A percentile compares a stretch with the other conserved stretches of the same genome.
phyloP scores from a whole-genome alignment of 2,329 filamentous ascomycete species.

The Alternaria atra region DNA sequence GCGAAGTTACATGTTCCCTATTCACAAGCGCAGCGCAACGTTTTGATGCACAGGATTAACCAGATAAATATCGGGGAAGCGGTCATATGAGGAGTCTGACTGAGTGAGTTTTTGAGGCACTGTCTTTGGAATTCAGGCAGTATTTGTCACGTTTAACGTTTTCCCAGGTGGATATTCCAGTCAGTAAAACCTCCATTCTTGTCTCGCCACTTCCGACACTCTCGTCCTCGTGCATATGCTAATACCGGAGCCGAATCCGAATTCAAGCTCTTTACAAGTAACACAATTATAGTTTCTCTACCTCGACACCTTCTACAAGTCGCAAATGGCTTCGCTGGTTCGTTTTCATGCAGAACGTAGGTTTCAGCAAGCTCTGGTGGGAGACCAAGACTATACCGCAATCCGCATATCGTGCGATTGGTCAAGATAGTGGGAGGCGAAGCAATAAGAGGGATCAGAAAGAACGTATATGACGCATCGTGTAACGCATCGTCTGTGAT shows the following conservation, averaged over 20 bases:
- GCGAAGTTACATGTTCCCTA: not conserved
- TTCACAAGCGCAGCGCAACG: not conserved
- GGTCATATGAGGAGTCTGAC: not conserved
- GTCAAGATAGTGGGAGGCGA: not conserved
- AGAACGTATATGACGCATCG: not conserved
- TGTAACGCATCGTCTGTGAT: not conserved
- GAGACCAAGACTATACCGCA: not conserved
- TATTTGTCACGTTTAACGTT: not conserved
- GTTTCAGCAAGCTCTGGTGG: not conserved
- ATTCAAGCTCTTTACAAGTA: not conserved
- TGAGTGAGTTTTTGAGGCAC: not conserved
- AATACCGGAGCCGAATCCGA: not conserved
- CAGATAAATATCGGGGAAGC: not conserved
- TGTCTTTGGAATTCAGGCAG: not conserved
- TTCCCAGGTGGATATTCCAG: not conserved
- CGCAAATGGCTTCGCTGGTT: not conserved
- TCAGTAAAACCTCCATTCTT: not conserved
- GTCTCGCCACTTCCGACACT: not conserved
- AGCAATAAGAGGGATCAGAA: not conserved
- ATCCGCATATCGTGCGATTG: not conserved
- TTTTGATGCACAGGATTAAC: not conserved
- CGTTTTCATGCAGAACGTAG: not conserved
- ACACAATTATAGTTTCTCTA: not conserved
- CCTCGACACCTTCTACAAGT: not conserved
- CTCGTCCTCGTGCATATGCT: not conserved